phyloP scores from a whole-genome alignment of 257 asterid genomes.

The Salvia rosmarinus region DNA sequence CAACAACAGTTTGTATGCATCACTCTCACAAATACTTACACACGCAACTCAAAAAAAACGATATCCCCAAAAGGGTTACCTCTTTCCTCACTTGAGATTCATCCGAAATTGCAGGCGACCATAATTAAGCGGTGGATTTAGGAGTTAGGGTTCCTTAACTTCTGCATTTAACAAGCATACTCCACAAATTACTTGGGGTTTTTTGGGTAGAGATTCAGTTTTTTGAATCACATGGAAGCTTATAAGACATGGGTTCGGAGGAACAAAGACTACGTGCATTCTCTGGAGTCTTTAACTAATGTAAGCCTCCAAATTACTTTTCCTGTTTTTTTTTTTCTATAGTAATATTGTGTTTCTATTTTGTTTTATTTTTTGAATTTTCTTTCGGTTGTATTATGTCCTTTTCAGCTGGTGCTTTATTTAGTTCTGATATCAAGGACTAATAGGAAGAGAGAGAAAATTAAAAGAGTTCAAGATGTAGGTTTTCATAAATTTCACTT shows the following conservation, averaged over 20 bases:
- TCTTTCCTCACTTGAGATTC: slow-evolving; percentile 29
- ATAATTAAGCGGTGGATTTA: slow-evolving; percentile 25
- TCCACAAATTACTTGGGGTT: slow-evolving; percentile 13
- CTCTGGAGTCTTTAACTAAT: slow-evolving; percentile 85
- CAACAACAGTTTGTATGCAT: slow-evolving; percentile 24
- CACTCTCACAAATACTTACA: not conserved
- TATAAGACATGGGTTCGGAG: slow-evolving; percentile 91
- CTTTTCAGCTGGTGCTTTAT: not conserved
- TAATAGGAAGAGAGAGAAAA: not conserved
- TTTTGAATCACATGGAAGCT: slow-evolving; percentile 67
- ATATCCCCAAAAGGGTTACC: slow-evolving; percentile 32
- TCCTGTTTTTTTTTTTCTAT: not conserved
- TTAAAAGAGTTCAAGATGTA: not conserved
- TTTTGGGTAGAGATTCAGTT: slow-evolving; percentile 29
- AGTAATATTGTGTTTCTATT: not conserved
- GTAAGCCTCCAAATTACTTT: slow-evolving; percentile 51
- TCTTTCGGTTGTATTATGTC: not conserved
- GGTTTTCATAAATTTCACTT: not conserved
- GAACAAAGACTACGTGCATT: slow-evolving; percentile 76
- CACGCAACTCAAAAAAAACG: slow-evolving; percentile 33
- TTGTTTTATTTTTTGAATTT: not conserved
- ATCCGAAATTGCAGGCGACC: slow-evolving; percentile 24
- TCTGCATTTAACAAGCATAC: slow-evolving; percentile 19
- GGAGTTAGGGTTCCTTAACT: slow-evolving; percentile 41
- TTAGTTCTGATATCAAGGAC: not conserved